A percentile compares a stretch with the other conserved stretches of the same genome.
phyloP scores from a whole-genome alignment of 2,329 filamentous ascomycete species.

The Cladosporium sp. region DNA sequence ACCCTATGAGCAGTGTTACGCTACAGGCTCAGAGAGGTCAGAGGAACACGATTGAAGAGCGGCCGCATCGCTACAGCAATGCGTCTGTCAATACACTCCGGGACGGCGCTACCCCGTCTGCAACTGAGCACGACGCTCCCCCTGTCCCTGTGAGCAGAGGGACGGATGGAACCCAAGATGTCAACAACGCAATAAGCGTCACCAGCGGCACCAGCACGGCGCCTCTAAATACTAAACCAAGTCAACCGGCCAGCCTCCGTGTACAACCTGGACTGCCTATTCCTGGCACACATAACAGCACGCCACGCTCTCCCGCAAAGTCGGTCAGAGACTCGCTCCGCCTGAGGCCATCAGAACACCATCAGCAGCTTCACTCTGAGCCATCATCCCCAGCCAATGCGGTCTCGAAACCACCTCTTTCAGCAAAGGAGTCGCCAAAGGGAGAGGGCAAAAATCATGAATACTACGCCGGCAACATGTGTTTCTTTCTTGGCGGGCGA shows the following conservation, averaged over 20 bases:
- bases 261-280: conserved; percentile 1
- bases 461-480: conserved; percentile 88
- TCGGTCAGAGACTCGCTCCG: conserved; percentile 25
- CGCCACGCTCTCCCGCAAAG: conserved; percentile 10
- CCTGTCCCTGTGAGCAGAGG: conserved; percentile 66
- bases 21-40: conserved; percentile 80
- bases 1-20: conserved; percentile 92
- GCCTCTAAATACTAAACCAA: conserved; percentile 53
- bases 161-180: conserved; percentile 67
- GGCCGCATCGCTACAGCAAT: conserved; percentile 51
- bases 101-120: conserved; percentile 28
- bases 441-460: conserved; percentile 67
- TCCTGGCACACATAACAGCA: conserved; percentile 1
- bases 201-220: conserved; percentile 72
- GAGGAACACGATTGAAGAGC: conserved; percentile 30
- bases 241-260: conserved; percentile 1
- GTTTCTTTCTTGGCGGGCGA: conserved; percentile 80
- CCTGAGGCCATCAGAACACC: conserved; percentile 30
- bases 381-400: conserved; percentile 58
- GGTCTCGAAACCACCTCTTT: background rate
- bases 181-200: conserved; percentile 33
- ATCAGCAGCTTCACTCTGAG: conserved; percentile 66
- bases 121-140: conserved; percentile 35
- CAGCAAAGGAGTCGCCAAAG: background rate
- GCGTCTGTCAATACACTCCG: conserved; percentile 45